phyloP scores from a whole-genome alignment of 1,284 basidiomycete genomes.

The Nidula niveotomentosa region DNA sequence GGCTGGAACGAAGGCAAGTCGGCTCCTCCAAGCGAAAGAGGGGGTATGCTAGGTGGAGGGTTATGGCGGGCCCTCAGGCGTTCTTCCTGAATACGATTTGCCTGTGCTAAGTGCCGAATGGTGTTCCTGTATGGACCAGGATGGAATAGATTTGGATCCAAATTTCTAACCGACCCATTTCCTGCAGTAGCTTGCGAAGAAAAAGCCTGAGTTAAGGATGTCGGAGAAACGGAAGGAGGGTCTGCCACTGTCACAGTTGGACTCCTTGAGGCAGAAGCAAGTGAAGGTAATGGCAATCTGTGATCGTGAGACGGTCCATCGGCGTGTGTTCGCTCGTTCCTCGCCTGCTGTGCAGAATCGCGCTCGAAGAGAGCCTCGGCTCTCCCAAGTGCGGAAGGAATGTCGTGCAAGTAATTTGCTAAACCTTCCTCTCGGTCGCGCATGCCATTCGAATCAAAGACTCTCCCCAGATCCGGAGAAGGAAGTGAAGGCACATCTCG shows the following conservation, averaged over 20 bases:
- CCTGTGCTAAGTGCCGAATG: background rate
- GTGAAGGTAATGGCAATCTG: background rate
- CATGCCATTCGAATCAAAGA: no score
- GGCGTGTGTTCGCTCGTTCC: no score
- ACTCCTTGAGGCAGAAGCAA: background rate
- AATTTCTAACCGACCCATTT: background rate
- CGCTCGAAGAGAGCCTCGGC: no score
- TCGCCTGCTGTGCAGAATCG: no score
- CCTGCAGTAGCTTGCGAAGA: background rate
- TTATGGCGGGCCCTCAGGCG: background rate
- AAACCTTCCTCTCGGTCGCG: no score
- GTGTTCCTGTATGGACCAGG: conserved; percentile 3
- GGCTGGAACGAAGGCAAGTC: background rate
- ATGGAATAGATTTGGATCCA: conserved; percentile 1
- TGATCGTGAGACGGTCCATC: no score
- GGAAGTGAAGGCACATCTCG: background rate
- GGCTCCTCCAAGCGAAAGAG: background rate
- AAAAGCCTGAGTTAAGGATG: background rate
- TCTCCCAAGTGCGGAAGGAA: no score
- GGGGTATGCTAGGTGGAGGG: background rate
- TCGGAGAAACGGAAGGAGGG: background rate
- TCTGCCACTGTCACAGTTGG: background rate
- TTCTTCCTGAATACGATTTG: background rate
- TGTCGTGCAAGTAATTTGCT: no score
- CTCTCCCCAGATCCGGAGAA: background rate